These are phyloP conservation scores for Termitomyces sp. DNA, from an alignment of 768 basidiomycete species.

Conservation along the genomic window DNA sequence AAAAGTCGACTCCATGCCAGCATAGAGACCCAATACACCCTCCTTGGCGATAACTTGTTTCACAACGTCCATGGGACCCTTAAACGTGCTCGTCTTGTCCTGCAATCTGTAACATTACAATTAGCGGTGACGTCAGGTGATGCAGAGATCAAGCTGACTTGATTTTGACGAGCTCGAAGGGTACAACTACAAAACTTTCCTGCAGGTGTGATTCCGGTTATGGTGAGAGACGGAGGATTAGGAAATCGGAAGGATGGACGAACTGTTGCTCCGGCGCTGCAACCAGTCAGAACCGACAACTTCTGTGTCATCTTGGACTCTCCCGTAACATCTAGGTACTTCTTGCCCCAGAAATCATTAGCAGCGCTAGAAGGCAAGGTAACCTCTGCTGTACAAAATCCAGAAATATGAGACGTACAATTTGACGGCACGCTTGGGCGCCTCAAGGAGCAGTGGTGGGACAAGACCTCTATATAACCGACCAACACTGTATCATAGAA, in stretches of 20 bases:
- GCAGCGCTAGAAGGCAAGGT: slow-evolving; percentile 46
- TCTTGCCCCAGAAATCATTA: slow-evolving; percentile 96
- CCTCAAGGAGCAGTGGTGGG: slow-evolving; percentile 93
- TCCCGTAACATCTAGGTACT: slow-evolving; percentile 55
- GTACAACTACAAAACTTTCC: slow-evolving; percentile 93
- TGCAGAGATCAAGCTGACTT: slow-evolving; percentile 34
- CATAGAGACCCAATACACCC: slow-evolving; percentile 82
- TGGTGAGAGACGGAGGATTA: not conserved
- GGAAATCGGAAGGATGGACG: slow-evolving; percentile 9
- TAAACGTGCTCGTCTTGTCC: slow-evolving; percentile 87
- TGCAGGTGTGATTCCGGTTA: slow-evolving; percentile 10
- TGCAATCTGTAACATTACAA: slow-evolving; percentile 54
- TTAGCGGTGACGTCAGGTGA: not conserved
- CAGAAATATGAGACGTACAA: slow-evolving; percentile 44
- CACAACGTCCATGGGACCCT: slow-evolving; percentile 90
- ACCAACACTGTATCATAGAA: slow-evolving; percentile 45
- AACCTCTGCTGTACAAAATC: slow-evolving; percentile 1
- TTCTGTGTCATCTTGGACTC: slow-evolving; percentile 82
- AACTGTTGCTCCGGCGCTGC: slow-evolving; percentile 87
- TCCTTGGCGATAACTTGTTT: slow-evolving; percentile 72
- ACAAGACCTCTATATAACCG: slow-evolving; percentile 93
- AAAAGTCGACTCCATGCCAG: slow-evolving; percentile 96
- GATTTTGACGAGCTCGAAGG: slow-evolving; percentile 94
- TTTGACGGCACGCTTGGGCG: slow-evolving; percentile 97
- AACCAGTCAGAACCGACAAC: slow-evolving; percentile 88